Evolutionary conservation across 495 filamentous ascomycete genomes (phyloP).

Genomic region (Tuber indicum): DNA sequence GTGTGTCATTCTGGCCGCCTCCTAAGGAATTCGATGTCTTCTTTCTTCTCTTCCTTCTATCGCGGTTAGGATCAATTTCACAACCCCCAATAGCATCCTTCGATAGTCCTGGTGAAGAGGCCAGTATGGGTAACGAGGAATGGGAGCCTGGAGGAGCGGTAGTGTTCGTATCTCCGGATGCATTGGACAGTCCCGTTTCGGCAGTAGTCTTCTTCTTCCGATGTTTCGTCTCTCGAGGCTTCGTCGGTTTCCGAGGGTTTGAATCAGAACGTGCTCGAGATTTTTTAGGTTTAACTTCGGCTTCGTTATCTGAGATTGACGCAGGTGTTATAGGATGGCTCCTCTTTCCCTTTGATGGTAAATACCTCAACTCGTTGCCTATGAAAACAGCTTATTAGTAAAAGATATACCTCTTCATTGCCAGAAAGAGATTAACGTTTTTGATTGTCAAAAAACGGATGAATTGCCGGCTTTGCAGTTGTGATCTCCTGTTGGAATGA

Average conservation of each 20-base stretch:
- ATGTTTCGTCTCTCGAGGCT: slow-evolving; percentile 16
- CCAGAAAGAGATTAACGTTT: neutral
- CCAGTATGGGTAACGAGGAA: slow-evolving; percentile 24
- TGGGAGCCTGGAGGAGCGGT: slow-evolving; percentile 9
- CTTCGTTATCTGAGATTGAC: slow-evolving; percentile 31
- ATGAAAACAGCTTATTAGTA: neutral
- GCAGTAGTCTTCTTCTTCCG: slow-evolving; percentile 13
- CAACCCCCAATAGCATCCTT: slow-evolving; percentile 1
- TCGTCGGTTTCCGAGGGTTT: slow-evolving; percentile 6
- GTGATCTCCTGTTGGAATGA: neutral
- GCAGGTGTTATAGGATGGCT: slow-evolving; percentile 22
- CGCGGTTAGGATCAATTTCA: slow-evolving; percentile 45
- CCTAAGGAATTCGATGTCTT: slow-evolving; percentile 39
- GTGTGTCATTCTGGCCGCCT: neutral
- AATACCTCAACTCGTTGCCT: neutral
- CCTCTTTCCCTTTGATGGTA: slow-evolving; percentile 1
- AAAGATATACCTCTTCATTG: neutral
- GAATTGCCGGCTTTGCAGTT: neutral
- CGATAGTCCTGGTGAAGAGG: slow-evolving; percentile 6
- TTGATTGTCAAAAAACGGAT: neutral
- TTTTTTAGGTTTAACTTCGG: neutral
- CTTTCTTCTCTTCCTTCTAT: slow-evolving; percentile 51
- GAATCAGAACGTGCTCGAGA: slow-evolving; percentile 12
- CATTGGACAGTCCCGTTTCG: slow-evolving; percentile 12
- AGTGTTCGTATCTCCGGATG: neutral